Evolutionary conservation across 495 filamentous ascomycete species (phyloP).

Genomic region (Thermothielavioides terrestris): DNA sequence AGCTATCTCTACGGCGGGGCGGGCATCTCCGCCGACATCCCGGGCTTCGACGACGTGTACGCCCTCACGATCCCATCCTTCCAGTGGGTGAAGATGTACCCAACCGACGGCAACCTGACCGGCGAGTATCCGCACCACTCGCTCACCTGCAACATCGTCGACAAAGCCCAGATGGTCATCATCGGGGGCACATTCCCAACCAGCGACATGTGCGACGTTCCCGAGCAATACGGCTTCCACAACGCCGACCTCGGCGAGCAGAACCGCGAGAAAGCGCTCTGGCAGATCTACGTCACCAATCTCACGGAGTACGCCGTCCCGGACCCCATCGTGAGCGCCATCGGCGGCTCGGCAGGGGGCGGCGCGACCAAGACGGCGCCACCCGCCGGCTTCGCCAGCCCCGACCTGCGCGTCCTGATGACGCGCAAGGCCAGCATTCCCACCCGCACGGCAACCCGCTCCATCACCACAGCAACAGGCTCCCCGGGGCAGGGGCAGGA

Average conservation of each 20-base stretch:
- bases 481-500: background rate
- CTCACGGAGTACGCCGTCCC: slow-evolving; percentile 53
- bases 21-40: slow-evolving; percentile 29
- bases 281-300: slow-evolving; percentile 22
- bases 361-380: slow-evolving; percentile 61
- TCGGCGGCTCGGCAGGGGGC: slow-evolving; percentile 53
- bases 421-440: slow-evolving; percentile 22
- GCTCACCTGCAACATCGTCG: slow-evolving; percentile 45
- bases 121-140: slow-evolving; percentile 35
- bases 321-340: slow-evolving; percentile 43
- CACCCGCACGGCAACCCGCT: slow-evolving; percentile 16
- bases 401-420: slow-evolving; percentile 23
- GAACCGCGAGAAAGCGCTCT: slow-evolving; percentile 23
- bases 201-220: slow-evolving; percentile 57
- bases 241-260: slow-evolving; percentile 48
- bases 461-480: slow-evolving; percentile 10
- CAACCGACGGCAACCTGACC: slow-evolving; percentile 22
- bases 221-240: slow-evolving; percentile 50
- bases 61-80: slow-evolving; percentile 50
- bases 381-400: slow-evolving; percentile 26
- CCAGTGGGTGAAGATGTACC: slow-evolving; percentile 45
- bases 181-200: slow-evolving; percentile 59
- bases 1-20: slow-evolving; percentile 48
- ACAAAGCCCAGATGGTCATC: slow-evolving; percentile 53
- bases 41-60: slow-evolving; percentile 49